These are phyloP conservation scores for Rhodotorula sp. DNA, from an alignment of 1,284 basidiomycete species.

Conservation along the genomic window DNA sequence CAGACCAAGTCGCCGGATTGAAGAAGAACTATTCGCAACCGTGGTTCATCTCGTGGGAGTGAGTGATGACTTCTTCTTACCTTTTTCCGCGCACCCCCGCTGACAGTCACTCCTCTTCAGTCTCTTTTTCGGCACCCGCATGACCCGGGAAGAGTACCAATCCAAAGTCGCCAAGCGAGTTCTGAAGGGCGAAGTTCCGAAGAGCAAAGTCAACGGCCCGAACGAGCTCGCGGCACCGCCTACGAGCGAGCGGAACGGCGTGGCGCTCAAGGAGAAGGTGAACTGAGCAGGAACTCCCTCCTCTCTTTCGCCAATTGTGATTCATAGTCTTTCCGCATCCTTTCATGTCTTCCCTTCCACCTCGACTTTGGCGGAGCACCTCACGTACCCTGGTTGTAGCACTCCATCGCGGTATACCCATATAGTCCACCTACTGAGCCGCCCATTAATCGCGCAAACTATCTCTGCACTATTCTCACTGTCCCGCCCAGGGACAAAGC, in stretches of 20 bases:
- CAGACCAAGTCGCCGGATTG: conserved; percentile 73
- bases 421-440: not conserved
- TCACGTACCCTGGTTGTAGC: too few species aligned
- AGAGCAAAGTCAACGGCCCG: conserved; percentile 30
- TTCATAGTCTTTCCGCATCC: not conserved
- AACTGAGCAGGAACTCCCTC: not conserved
- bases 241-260: conserved; percentile 19
- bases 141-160: conserved; percentile 54
- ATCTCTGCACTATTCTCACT: not conserved
- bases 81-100: not conserved
- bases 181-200: conserved; percentile 4
- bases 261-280: conserved; percentile 32
- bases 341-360: too few species aligned
- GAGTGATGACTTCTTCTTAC: not conserved
- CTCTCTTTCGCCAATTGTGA: not conserved
- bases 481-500: not conserved
- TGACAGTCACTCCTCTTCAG: conserved; percentile 12
- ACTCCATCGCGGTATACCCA: not conserved
- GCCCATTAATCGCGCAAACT: not conserved
- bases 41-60: conserved; percentile 74
- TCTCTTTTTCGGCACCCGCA: conserved; percentile 70
- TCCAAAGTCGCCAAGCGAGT: conserved; percentile 23
- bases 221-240: conserved; percentile 32
- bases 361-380: too few species aligned
- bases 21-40: conserved; percentile 85